These are phyloP conservation scores for Tulasnella sp. DNA, from an alignment of 768 basidiomycete species.

Conservation along the genomic window DNA sequence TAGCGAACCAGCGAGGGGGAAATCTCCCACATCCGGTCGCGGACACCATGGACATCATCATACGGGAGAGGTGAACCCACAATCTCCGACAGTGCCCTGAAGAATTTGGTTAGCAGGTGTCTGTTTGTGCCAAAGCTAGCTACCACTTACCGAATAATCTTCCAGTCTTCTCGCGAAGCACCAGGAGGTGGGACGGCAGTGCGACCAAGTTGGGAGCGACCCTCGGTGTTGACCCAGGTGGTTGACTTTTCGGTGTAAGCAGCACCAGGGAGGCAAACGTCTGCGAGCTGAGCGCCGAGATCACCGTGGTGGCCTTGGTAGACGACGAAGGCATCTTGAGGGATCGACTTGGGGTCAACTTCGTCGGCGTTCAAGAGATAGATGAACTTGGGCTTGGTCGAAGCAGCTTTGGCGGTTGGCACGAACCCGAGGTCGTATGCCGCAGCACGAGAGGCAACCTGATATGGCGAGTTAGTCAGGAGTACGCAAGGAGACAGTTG, in stretches of 20 bases:
- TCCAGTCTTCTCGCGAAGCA: conserved; percentile 93
- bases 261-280: conserved; percentile 84
- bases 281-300: conserved; percentile 91
- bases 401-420: conserved; percentile 68
- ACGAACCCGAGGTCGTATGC: conserved; percentile 94
- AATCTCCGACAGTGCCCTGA: conserved; percentile 81
- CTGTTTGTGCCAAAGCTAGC: neutral
- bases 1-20: conserved; percentile 84
- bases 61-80: conserved; percentile 78
- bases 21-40: conserved; percentile 96
- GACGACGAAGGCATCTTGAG: conserved; percentile 88
- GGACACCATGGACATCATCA: conserved; percentile 71
- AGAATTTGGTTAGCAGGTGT: neutral
- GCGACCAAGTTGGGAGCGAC: conserved; percentile 80
- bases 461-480: conserved; percentile 7
- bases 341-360: conserved; percentile 78
- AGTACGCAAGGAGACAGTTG: neutral
- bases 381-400: conserved; percentile 82
- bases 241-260: conserved; percentile 89
- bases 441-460: conserved; percentile 88
- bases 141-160: conserved; percentile 69
- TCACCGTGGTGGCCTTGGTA: conserved; percentile 99
- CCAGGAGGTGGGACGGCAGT: conserved; percentile 93
- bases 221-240: conserved; percentile 98
- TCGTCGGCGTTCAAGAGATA: conserved; percentile 97